phyloP scores from a whole-genome alignment of 106 monocot species.

The Dendrobium chrysotoxum region DNA sequence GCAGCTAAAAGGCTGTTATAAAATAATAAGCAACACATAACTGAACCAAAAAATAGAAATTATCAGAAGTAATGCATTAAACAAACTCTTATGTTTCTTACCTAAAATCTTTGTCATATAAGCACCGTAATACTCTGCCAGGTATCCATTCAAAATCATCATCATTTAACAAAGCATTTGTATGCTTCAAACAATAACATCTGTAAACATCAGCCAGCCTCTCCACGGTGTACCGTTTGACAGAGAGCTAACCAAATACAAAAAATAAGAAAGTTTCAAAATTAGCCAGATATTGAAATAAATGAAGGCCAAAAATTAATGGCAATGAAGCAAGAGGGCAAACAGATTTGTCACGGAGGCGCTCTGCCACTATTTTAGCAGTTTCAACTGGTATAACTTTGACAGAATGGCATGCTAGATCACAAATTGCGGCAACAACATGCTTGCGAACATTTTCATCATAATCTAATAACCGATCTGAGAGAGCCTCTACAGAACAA shows the following conservation, averaged over 20 bases:
- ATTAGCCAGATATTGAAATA: slow-evolving; percentile 3
- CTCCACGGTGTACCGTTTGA: slow-evolving; percentile 86
- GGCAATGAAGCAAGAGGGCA: slow-evolving; percentile 17
- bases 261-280: slow-evolving; percentile 1
- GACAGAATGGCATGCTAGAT: slow-evolving; percentile 56
- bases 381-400: slow-evolving; percentile 55
- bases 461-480: slow-evolving; percentile 82
- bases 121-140: slow-evolving; percentile 89
- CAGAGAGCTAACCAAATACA: slow-evolving; percentile 44
- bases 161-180: slow-evolving; percentile 37
- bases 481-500: slow-evolving; percentile 57
- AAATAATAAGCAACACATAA: background rate
- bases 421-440: slow-evolving; percentile 79
- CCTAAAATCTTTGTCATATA: slow-evolving; percentile 99
- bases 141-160: slow-evolving; percentile 87
- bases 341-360: slow-evolving; percentile 97
- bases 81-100: slow-evolving; percentile 16
- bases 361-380: slow-evolving; percentile 59
- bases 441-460: slow-evolving; percentile 92
- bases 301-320: slow-evolving; percentile 1
- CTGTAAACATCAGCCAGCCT: slow-evolving; percentile 74
- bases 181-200: slow-evolving; percentile 44
- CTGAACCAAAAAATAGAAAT: background rate
- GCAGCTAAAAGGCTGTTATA: background rate
- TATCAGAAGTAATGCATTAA: background rate